Evolutionary conservation across 306 rosid genomes (phyloP).

Genomic region (Nissolia schottii): DNA sequence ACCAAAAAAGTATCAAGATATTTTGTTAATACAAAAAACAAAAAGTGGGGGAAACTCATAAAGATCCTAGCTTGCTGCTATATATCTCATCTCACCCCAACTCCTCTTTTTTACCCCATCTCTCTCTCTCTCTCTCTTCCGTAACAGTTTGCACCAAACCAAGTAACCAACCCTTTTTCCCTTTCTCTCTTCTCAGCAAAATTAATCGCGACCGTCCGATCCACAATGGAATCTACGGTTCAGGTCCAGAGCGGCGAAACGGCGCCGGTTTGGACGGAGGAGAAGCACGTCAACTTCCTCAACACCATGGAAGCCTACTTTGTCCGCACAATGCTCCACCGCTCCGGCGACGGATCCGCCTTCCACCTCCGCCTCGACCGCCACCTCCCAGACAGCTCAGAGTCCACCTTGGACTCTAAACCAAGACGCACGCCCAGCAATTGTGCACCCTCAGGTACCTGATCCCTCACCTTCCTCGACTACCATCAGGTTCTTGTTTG

Average conservation of each 20-base stretch:
- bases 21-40: background rate
- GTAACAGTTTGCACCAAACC: background rate
- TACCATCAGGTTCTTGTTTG: background rate
- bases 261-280: constrained; percentile 57
- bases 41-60: constrained; percentile 2
- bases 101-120: background rate
- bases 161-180: too few relatives aligned
- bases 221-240: background rate
- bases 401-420: constrained; percentile 61
- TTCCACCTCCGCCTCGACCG: constrained; percentile 51
- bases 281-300: constrained; percentile 62
- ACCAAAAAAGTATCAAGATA: background rate
- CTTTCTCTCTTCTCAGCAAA: background rate
- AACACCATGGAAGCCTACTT: constrained; percentile 72
- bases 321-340: constrained; percentile 56
- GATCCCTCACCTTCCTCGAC: background rate
- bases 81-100: background rate
- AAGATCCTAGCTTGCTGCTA: background rate
- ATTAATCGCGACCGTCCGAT: background rate
- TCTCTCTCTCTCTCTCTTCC: background rate
- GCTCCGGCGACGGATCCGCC: background rate
- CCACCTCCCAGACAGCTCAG: constrained; percentile 53
- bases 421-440: constrained; percentile 3
- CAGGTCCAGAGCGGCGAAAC: background rate
- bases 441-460: constrained; percentile 36